These are phyloP conservation scores for Lathyrus tuberosus DNA, from an alignment of 306 rosid genomes.

Conservation along the genomic window DNA sequence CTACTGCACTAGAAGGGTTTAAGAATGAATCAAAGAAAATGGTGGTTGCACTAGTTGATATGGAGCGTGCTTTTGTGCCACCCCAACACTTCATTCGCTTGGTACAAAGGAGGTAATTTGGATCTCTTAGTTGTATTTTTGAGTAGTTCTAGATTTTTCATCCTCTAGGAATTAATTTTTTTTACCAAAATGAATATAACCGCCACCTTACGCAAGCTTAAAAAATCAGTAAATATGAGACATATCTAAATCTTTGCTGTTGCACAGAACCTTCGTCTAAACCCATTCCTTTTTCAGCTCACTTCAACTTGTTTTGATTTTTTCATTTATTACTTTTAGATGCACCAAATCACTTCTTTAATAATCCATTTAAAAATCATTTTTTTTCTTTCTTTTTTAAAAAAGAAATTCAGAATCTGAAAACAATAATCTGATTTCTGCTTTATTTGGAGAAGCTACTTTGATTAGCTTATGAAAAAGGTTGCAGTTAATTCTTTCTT, in stretches of 20 bases:
- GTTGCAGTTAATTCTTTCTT: neutral
- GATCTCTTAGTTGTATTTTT: neutral
- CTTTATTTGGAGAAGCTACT: neutral
- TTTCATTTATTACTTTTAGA: neutral
- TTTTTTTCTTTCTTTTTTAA: neutral
- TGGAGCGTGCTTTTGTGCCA: slow-evolving; percentile 99
- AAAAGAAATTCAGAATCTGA: neutral
- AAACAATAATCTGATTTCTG: neutral
- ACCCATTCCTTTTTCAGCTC: neutral
- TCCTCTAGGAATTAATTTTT: slow-evolving; percentile 11
- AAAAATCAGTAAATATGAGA: neutral
- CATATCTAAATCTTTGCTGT: neutral
- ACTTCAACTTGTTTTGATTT: neutral
- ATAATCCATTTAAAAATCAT: neutral
- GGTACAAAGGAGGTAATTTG: slow-evolving; percentile 85
- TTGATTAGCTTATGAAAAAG: neutral
- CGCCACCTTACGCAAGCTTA: neutral
- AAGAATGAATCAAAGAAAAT: slow-evolving; percentile 92
- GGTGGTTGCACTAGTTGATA: slow-evolving; percentile 97
- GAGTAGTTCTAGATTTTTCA: neutral
- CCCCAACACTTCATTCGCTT: slow-evolving; percentile 97
- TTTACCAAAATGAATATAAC: no score
- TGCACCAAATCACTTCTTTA: neutral
- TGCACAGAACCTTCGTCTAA: neutral
- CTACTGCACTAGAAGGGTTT: slow-evolving; percentile 79